A percentile compares a stretch with the other conserved stretches of the same genome.
phyloP scores from a whole-genome alignment of 495 filamentous ascomycete genomes.

The Cladorrhinum samala region DNA sequence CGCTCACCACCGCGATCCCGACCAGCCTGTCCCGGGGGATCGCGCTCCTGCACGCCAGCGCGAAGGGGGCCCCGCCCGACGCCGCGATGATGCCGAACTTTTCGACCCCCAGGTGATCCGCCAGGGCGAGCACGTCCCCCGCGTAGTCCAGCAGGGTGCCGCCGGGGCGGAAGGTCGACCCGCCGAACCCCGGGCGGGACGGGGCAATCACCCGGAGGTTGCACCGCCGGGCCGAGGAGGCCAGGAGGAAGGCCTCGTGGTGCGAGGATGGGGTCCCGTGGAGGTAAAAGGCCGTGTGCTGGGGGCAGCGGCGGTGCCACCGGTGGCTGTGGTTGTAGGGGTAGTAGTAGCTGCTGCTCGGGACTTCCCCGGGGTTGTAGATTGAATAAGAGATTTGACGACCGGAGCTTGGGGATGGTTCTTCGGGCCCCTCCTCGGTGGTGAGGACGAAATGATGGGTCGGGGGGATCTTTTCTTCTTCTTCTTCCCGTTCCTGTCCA shows the following conservation, averaged over 20 bases:
- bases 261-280: conserved; percentile 5
- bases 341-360: too few relatives aligned
- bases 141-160: conserved; percentile 1
- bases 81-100: conserved; percentile 2
- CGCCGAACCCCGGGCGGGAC: neutral
- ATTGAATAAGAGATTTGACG: neutral
- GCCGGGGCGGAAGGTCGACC: neutral
- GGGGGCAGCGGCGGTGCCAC: too few relatives aligned
- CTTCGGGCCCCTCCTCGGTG: neutral
- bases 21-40: neutral
- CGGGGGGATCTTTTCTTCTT: neutral
- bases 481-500: too few relatives aligned
- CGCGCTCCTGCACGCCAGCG: neutral
- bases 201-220: conserved; percentile 1
- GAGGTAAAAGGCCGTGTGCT: conserved; percentile 2
- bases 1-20: neutral
- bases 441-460: neutral
- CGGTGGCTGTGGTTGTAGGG: neutral
- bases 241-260: conserved; percentile 2
- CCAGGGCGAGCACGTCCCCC: neutral
- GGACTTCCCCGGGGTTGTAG: neutral
- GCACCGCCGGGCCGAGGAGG: neutral
- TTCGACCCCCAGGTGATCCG: neutral
- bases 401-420: too few relatives aligned
- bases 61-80: conserved; percentile 2